These are phyloP conservation scores for Solanum sitiens DNA, from an alignment of 257 asterid species.

Conservation along the genomic window DNA sequence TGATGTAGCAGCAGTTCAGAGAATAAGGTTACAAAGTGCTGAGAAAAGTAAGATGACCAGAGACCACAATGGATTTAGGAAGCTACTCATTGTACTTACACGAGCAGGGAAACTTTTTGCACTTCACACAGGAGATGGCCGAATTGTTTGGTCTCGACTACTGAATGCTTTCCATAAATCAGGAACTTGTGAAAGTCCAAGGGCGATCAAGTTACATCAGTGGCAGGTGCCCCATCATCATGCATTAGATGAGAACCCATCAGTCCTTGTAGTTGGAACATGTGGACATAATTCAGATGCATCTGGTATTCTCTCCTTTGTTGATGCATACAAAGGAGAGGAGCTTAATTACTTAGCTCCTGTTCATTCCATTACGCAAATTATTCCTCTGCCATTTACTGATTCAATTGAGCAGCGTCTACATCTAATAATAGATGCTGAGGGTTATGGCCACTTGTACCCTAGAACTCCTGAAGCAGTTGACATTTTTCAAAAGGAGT, in stretches of 20 bases:
- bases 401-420: slow-evolving; percentile 84
- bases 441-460: slow-evolving; percentile 56
- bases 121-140: slow-evolving; percentile 94
- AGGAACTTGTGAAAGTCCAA: slow-evolving; percentile 58
- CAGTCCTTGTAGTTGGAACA: slow-evolving; percentile 83
- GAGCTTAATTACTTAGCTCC: slow-evolving; percentile 55
- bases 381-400: slow-evolving; percentile 74
- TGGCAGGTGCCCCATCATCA: slow-evolving; percentile 99
- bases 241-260: slow-evolving; percentile 88
- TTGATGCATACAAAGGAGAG: slow-evolving; percentile 78
- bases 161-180: slow-evolving; percentile 47
- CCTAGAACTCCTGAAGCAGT: slow-evolving; percentile 90
- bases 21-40: slow-evolving; percentile 71
- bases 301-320: slow-evolving; percentile 68
- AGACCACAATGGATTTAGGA: slow-evolving; percentile 75
- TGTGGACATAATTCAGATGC: slow-evolving; percentile 60
- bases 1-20: slow-evolving; percentile 78
- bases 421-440: slow-evolving; percentile 66
- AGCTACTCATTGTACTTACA: slow-evolving; percentile 78
- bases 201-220: slow-evolving; percentile 61
- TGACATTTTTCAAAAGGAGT: slow-evolving; percentile 49
- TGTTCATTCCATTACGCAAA: slow-evolving; percentile 56
- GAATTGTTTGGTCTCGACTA: slow-evolving; percentile 42
- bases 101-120: slow-evolving; percentile 85
- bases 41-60: slow-evolving; percentile 92